Evolutionary conservation across 805 yeast genomes (phyloP), one percentile per base, ranked within the genome.

Genomic region (Clavispora fructus): DNA sequence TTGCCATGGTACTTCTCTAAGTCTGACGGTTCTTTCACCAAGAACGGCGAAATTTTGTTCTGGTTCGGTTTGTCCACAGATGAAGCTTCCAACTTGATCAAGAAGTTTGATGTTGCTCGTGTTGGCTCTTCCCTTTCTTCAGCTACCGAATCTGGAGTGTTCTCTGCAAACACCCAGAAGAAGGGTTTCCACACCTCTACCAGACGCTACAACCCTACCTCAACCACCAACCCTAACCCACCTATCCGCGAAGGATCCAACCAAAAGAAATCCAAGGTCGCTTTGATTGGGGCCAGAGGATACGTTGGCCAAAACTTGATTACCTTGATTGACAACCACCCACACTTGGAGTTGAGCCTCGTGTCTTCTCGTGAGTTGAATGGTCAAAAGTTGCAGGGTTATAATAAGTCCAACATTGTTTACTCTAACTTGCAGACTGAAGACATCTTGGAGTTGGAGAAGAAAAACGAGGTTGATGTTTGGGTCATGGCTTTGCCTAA

Each of bases 401-500:
- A 94, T 76, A 83, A 82, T 61, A 94, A 92, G 69, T 74, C 78
- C 45, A 81, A 86, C 48, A 79, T 92, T 45, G 75, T 78, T 44
- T 94, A 94, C 69, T 87, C 87, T 51, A 94, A 91, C 67, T 74
- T 94, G 57, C 91, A 85, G 62, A 78, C 84, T 39, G 97, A 89
- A 60, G 98, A 94, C 57, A 85, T 94, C 54, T 81, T 81, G 60
- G 69, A 74, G 53, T 69, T 94, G 51, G 99, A 92, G 67, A 76
- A 82, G 53, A 72, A 80, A 41, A 80, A 82, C 42, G 87, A 80
- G 44, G 87, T 94, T 48, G 99, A 94, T 60, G 85, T 91, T 43
- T 94, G 99, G 99, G 95, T 95, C 26, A 94, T 95, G 99, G 99
- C 99, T 1, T 77, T 94, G 59, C 99, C 99, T 53, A 94, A 94